A percentile compares a stretch with the other conserved stretches of the same genome.
Evolutionary conservation across 768 basidiomycete genomes (phyloP).

Genomic region (Rhodocollybia butyracea): DNA sequence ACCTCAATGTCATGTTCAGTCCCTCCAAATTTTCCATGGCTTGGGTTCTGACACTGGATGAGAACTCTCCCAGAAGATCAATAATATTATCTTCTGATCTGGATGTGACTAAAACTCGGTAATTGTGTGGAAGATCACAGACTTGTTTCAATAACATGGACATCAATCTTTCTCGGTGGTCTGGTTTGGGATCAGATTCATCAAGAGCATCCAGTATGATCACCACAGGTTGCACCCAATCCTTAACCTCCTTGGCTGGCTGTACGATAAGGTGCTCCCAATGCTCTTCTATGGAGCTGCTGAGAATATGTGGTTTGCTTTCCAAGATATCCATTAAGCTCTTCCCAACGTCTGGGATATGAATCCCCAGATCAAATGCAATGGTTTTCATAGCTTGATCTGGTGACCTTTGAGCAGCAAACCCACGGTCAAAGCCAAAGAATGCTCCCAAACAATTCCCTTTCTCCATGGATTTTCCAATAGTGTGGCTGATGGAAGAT

Average conservation of each 20-base stretch:
- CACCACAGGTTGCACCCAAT: too few species aligned
- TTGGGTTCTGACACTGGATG: background rate
- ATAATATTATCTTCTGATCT: background rate
- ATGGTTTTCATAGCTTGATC: background rate
- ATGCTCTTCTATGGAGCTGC: background rate
- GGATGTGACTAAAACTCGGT: background rate
- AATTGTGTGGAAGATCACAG: background rate
- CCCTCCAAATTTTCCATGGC: background rate
- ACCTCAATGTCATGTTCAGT: background rate
- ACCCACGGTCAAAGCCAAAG: background rate
- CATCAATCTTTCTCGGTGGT: background rate
- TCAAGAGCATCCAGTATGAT: background rate
- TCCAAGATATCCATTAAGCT: background rate
- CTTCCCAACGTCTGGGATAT: background rate
- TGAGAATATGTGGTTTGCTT: background rate
- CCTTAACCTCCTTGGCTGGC: too few species aligned
- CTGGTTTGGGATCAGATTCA: background rate
- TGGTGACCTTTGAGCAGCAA: background rate
- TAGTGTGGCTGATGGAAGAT: constrained; percentile 1
- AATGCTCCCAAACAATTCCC: background rate
- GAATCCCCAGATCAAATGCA: background rate
- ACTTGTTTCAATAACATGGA: background rate
- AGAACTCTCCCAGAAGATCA: background rate
- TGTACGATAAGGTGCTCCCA: background rate
- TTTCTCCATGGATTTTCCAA: background rate